These are phyloP conservation scores for Agroathelia rolfsii DNA, from an alignment of 1,284 basidiomycete species.

Conservation along the genomic window DNA sequence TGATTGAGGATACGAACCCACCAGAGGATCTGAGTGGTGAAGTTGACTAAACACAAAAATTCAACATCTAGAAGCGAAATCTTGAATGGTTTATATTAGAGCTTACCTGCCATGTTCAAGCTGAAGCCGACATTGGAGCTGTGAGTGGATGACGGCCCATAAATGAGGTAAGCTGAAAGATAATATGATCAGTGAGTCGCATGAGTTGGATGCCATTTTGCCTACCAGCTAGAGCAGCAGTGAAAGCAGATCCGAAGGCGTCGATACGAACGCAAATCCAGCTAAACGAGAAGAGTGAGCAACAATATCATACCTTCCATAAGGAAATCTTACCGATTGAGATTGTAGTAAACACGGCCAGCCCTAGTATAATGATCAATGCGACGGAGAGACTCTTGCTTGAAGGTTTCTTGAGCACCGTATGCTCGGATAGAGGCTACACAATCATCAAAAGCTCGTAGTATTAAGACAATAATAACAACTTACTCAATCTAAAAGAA, in stretches of 20 bases:
- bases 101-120: constrained; percentile 36
- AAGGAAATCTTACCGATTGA: constrained; percentile 11
- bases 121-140: constrained; percentile 40
- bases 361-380: constrained; percentile 11
- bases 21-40: constrained; percentile 44
- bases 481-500: constrained; percentile 15
- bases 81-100: background rate
- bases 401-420: constrained; percentile 11
- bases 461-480: background rate
- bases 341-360: constrained; percentile 11
- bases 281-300: no score
- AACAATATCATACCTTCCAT: no score
- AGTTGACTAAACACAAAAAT: constrained; percentile 29
- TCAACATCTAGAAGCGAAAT: background rate
- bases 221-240: no score
- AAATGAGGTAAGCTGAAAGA: constrained; percentile 13
- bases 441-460: background rate
- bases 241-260: constrained; percentile 39
- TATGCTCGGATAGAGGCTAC: constrained; percentile 13
- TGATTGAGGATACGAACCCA: constrained; percentile 45
- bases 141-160: constrained; percentile 23
- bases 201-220: no score
- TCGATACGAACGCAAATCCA: constrained; percentile 50
- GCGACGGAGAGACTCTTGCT: constrained; percentile 8
- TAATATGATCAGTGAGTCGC: constrained; percentile 46